phyloP scores from a whole-genome alignment of 208 protist species.

The Acanthamoeba triangularis region DNA sequence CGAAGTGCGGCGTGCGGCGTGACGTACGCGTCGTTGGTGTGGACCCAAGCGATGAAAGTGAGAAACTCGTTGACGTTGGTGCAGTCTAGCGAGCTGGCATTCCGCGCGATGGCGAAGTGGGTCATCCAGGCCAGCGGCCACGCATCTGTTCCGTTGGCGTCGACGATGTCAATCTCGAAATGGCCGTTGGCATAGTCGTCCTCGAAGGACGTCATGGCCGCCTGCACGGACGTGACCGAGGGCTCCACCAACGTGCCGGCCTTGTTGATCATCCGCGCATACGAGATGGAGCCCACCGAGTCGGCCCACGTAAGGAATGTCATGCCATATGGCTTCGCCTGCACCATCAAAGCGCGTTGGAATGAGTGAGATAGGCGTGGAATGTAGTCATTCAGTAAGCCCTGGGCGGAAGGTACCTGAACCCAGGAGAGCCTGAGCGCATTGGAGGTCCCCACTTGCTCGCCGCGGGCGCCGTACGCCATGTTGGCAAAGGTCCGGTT shows the following conservation, averaged over 20 bases:
- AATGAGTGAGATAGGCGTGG: neutral
- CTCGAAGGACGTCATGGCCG: neutral
- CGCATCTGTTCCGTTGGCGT: neutral
- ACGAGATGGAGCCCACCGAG: neutral
- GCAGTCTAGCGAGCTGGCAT: neutral
- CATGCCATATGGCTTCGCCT: neutral
- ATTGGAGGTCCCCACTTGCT: neutral
- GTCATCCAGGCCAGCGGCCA: conserved; percentile 24
- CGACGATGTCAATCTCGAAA: neutral
- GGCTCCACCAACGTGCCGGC: conserved; percentile 8
- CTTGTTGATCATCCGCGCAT: neutral
- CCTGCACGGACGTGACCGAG: neutral
- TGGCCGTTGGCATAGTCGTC: neutral
- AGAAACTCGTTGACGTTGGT: conserved; percentile 1
- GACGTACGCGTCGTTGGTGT: conserved; percentile 32
- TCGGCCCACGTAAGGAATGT: neutral
- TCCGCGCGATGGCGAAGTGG: neutral
- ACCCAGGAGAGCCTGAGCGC: neutral
- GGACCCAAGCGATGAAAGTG: neutral
- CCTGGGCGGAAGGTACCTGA: neutral
- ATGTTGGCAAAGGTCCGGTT: neutral
- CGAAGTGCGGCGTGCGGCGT: no score
- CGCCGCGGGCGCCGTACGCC: neutral
- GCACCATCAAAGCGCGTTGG: neutral
- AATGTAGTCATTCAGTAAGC: neutral